A percentile compares a stretch with the other conserved stretches of the same genome.
Evolutionary conservation across 768 basidiomycete genomes (phyloP).

Genomic region (Dioszegia crocea): DNA sequence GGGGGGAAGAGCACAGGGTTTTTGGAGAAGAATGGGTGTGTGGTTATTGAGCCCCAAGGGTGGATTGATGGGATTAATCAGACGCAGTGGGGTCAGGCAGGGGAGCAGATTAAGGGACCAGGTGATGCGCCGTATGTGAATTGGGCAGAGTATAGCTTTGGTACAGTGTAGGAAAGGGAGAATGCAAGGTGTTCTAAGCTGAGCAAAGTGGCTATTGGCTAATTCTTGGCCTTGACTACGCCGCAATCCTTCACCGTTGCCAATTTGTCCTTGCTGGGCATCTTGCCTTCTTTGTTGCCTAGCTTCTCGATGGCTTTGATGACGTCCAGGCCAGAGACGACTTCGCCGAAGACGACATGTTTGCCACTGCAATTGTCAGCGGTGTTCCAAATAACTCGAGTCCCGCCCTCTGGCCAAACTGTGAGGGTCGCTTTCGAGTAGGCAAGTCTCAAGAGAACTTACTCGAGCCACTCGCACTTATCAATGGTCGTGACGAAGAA

Average conservation of each 20-base stretch:
- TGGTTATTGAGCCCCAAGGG: slow-evolving; percentile 33
- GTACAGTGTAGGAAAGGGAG: slow-evolving; percentile 3
- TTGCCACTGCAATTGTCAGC: slow-evolving; percentile 49
- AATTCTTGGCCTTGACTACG: not conserved
- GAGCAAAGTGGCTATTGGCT: no score
- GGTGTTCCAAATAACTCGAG: no score
- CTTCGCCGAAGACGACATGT: slow-evolving; percentile 66
- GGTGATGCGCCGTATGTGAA: slow-evolving; percentile 16
- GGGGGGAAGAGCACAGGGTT: slow-evolving; percentile 6
- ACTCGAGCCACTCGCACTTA: slow-evolving; percentile 44
- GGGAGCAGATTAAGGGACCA: slow-evolving; percentile 28
- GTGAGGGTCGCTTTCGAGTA: no score
- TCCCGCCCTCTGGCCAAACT: no score
- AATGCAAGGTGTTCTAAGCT: not conserved
- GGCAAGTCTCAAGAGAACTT: slow-evolving; percentile 24
- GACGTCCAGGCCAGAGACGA: slow-evolving; percentile 61
- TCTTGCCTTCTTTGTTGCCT: slow-evolving; percentile 31
- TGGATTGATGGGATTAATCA: slow-evolving; percentile 36
- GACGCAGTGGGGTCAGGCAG: slow-evolving; percentile 26
- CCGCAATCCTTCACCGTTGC: slow-evolving; percentile 20
- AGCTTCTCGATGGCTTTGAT: slow-evolving; percentile 60
- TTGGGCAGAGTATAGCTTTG: slow-evolving; percentile 28
- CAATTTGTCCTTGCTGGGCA: slow-evolving; percentile 23
- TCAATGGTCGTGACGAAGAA: slow-evolving; percentile 47
- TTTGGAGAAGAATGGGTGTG: slow-evolving; percentile 28